Conservation (phyloP, 1,139 yeast species). For the Saccharomyces hybrid region DNA sequence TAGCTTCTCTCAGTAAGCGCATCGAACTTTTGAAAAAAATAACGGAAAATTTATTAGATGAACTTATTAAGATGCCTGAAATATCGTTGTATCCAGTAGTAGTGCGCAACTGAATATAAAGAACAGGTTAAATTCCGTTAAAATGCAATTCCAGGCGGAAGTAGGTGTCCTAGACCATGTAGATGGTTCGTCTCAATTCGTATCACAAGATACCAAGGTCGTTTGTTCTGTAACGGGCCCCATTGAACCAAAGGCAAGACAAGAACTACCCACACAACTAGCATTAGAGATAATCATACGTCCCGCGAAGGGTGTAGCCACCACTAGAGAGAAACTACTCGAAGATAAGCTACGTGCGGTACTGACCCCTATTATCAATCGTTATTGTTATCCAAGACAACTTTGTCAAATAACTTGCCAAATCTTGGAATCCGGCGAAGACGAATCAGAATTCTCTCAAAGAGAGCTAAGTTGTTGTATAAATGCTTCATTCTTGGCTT, state of each 20-base stretch:
- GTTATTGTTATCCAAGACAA: slow-evolving; percentile 73
- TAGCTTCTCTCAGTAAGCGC: not conserved
- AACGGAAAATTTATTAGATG: not conserved
- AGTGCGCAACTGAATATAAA: not conserved
- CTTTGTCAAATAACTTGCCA: slow-evolving; percentile 84
- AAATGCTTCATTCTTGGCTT: slow-evolving; percentile 64
- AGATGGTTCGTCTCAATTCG: slow-evolving; percentile 72
- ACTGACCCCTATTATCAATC: slow-evolving; percentile 51
- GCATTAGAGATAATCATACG: slow-evolving; percentile 73
- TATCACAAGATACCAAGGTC: slow-evolving; percentile 46
- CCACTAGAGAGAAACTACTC: slow-evolving; percentile 66
- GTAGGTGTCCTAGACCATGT: slow-evolving; percentile 43
- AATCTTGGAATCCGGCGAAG: slow-evolving; percentile 54
- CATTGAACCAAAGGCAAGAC: slow-evolving; percentile 73
- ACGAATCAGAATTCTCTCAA: slow-evolving; percentile 30
- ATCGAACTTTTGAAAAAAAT: not conserved
- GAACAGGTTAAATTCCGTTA: not conserved
- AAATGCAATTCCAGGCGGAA: slow-evolving; percentile 13
- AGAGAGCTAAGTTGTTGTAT: slow-evolving; percentile 64
- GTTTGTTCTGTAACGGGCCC: slow-evolving; percentile 85
- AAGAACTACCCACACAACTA: slow-evolving; percentile 74
- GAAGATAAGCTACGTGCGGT: slow-evolving; percentile 65
- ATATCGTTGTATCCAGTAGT: not conserved
- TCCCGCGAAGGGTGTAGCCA: slow-evolving; percentile 68
- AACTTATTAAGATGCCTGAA: not conserved